Evolutionary conservation across 441 rosid species (phyloP).

Genomic region (Adansonia gregorii): DNA sequence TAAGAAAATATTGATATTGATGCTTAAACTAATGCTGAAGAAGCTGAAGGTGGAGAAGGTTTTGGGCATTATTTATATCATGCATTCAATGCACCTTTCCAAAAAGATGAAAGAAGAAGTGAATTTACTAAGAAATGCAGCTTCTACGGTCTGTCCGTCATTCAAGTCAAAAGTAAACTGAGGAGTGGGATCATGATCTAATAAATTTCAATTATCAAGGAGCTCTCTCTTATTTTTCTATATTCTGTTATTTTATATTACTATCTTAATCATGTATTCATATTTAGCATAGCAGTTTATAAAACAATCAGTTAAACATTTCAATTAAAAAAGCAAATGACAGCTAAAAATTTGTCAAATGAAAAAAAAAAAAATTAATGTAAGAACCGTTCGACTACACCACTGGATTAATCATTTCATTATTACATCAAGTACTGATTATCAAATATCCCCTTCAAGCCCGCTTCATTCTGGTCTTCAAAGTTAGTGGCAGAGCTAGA

Average conservation of each 20-base stretch:
- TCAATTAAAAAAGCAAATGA: neutral
- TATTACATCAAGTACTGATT: neutral
- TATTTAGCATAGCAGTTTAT: neutral
- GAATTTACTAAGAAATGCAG: neutral
- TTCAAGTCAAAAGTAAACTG: constrained; percentile 11
- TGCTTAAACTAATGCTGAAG: neutral
- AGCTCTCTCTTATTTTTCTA: neutral
- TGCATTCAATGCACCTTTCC: neutral
- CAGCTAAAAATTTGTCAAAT: neutral
- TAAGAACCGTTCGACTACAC: neutral
- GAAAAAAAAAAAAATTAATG: neutral
- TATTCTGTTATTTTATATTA: neutral
- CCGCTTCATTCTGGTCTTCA: too few species aligned
- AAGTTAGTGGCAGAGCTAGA: neutral
- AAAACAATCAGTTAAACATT: neutral
- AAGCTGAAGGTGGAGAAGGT: constrained; percentile 9
- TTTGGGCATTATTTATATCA: neutral
- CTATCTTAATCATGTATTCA: neutral
- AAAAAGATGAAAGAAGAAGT: neutral
- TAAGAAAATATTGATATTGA: neutral
- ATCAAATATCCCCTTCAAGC: neutral
- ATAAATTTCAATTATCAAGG: neutral
- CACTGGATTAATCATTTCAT: neutral
- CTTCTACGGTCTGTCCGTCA: neutral
- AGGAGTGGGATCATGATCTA: neutral